These are phyloP conservation scores for Hevea brasiliensis DNA, from an alignment of 345 rosid species.

Conservation along the genomic window DNA sequence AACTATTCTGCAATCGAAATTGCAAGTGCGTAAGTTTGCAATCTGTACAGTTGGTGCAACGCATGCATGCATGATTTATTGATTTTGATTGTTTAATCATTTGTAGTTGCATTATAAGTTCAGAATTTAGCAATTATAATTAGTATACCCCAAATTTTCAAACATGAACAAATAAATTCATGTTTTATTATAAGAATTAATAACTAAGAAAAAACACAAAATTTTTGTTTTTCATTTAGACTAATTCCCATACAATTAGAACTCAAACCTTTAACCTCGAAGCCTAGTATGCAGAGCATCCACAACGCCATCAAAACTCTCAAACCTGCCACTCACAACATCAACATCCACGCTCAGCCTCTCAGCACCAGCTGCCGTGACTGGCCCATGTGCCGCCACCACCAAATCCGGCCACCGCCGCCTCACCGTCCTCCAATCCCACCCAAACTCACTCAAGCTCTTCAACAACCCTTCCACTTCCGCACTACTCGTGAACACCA, in stretches of 20 bases:
- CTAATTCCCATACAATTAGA: conserved; percentile 17
- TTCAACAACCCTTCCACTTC: conserved; percentile 59
- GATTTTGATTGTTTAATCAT: too few species aligned
- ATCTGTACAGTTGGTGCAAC: too few species aligned
- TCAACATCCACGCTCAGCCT: conserved; percentile 50
- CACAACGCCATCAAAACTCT: conserved; percentile 49
- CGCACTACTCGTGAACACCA: conserved; percentile 51
- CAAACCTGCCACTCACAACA: conserved; percentile 39
- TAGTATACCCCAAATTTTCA: too few species aligned
- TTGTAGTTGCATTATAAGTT: too few species aligned
- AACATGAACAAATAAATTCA: neutral
- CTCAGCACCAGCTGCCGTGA: conserved; percentile 57
- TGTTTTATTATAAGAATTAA: neutral
- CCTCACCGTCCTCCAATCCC: conserved; percentile 53
- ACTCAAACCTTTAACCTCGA: conserved; percentile 5
- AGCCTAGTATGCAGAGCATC: conserved; percentile 36
- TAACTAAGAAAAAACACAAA: neutral
- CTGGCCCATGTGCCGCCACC: conserved; percentile 60
- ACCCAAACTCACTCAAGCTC: conserved; percentile 46
- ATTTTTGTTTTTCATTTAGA: neutral
- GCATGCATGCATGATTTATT: too few species aligned
- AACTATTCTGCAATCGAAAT: too few species aligned
- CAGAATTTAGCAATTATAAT: too few species aligned
- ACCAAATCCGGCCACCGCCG: conserved; percentile 45
- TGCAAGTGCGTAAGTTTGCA: too few species aligned